Evolutionary conservation across 106 monocot species (phyloP).

Genomic region (Apostasia ramifera): DNA sequence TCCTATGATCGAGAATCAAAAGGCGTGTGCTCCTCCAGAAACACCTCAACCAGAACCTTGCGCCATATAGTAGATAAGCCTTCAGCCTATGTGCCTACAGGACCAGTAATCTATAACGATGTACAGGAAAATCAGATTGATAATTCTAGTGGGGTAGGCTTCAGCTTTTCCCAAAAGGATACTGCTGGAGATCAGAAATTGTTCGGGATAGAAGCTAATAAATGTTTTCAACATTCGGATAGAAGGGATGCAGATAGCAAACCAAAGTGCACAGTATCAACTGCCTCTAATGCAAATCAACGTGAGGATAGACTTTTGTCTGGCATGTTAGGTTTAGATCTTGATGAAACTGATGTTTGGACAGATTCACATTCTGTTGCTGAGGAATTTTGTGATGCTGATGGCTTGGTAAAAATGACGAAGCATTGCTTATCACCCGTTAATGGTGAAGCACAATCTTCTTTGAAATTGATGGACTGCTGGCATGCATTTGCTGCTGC

Average conservation of each 20-base stretch:
- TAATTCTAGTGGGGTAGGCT: neutral
- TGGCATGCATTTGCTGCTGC: neutral
- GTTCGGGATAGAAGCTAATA: neutral
- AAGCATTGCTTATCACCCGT: conserved; percentile 1
- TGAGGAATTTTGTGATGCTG: neutral
- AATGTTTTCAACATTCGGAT: neutral
- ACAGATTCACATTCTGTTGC: neutral
- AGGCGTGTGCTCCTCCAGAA: neutral
- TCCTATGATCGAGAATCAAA: neutral
- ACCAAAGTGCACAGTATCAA: neutral
- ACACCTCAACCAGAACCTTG: neutral
- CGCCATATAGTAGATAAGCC: neutral
- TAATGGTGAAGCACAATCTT: conserved; percentile 5
- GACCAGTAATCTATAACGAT: neutral
- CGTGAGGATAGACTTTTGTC: conserved; percentile 12
- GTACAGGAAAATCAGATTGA: conserved; percentile 1
- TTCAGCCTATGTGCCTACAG: neutral
- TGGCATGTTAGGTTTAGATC: conserved; percentile 5
- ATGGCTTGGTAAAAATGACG: neutral
- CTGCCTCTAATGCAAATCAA: conserved; percentile 1
- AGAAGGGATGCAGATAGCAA: neutral
- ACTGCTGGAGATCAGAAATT: neutral
- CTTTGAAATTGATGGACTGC: conserved; percentile 8
- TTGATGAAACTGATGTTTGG: conserved; percentile 7
- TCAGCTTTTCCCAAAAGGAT: neutral